Evolutionary conservation across 78 protist species (phyloP).

Genomic region (Dictyostelium intermedium): DNA sequence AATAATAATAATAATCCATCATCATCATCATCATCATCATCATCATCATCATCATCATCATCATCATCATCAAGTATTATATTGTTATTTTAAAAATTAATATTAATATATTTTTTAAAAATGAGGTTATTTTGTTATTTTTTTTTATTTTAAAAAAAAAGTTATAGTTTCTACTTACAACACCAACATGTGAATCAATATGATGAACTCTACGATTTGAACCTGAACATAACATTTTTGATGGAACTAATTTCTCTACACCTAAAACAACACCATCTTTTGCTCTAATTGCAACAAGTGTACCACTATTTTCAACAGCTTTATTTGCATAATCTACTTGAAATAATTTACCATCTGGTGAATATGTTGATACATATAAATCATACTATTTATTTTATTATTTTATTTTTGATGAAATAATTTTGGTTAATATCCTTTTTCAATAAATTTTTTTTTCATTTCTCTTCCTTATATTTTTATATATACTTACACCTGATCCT

Average conservation of each 20-base stretch:
- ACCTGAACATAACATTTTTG: slow-evolving; percentile 89
- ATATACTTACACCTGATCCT: slow-evolving; percentile 71
- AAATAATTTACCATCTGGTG: slow-evolving; percentile 99
- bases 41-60: too few relatives aligned
- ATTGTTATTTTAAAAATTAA: too few relatives aligned
- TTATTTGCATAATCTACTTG: slow-evolving; percentile 99
- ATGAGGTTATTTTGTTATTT: background rate
- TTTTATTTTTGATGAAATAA: background rate
- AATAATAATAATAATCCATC: background rate
- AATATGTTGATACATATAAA: slow-evolving; percentile 93
- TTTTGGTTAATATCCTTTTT: background rate
- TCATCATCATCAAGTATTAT: background rate
- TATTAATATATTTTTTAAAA: background rate
- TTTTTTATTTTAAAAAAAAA: background rate
- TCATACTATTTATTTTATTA: slow-evolving; percentile 88
- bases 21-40: background rate
- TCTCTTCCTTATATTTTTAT: background rate
- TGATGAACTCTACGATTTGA: slow-evolving; percentile 90
- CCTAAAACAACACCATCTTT: slow-evolving; percentile 99
- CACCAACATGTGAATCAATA: slow-evolving; percentile 92
- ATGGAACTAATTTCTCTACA: slow-evolving; percentile 95
- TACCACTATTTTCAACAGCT: slow-evolving; percentile 98
- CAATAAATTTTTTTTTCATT: background rate
- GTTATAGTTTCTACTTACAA: slow-evolving; percentile 80
- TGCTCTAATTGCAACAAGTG: slow-evolving; percentile 94